phyloP scores from a whole-genome alignment of 2,329 filamentous ascomycete genomes.

The Coniochaeta sp. region DNA sequence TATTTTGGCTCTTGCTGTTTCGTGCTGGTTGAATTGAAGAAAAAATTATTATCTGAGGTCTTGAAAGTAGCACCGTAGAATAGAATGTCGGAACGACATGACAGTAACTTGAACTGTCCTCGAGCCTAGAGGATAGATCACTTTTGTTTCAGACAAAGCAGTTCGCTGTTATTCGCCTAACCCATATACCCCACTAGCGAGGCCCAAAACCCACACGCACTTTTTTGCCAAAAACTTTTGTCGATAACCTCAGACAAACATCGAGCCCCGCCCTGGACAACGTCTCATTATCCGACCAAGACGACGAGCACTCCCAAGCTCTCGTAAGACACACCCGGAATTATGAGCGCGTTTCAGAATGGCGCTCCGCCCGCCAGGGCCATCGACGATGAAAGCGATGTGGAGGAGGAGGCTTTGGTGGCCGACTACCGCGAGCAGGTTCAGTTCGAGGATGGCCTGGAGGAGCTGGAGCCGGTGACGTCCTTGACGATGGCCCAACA shows the following conservation, averaged over 20 bases:
- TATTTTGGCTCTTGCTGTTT: background rate
- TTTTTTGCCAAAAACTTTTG: background rate
- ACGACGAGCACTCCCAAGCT: background rate
- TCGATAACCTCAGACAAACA: background rate
- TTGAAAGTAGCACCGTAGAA: too few relatives aligned
- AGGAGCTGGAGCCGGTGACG: slow-evolving; percentile 69
- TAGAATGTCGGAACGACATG: background rate
- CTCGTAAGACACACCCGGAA: slow-evolving; percentile 9
- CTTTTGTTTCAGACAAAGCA: background rate
- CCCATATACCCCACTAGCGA: background rate
- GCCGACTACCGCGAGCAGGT: slow-evolving; percentile 96
- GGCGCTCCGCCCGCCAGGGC: slow-evolving; percentile 52
- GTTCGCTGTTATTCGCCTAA: background rate
- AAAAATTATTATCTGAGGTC: background rate
- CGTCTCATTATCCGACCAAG: background rate
- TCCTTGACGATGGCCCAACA: slow-evolving; percentile 65
- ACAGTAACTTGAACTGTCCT: background rate
- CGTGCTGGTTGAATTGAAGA: background rate
- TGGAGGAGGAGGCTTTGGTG: slow-evolving; percentile 91
- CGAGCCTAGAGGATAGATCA: background rate
- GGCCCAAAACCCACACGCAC: background rate
- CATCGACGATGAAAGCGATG: slow-evolving; percentile 78
- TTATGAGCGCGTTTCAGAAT: slow-evolving; percentile 58
- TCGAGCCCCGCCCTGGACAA: background rate
- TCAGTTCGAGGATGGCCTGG: slow-evolving; percentile 82